Percentiles rank a stretch among this genome's conserved stretches.
These are phyloP conservation scores for Quercus mongolica DNA, from an alignment of 306 rosid genomes.

Conservation along the genomic window DNA sequence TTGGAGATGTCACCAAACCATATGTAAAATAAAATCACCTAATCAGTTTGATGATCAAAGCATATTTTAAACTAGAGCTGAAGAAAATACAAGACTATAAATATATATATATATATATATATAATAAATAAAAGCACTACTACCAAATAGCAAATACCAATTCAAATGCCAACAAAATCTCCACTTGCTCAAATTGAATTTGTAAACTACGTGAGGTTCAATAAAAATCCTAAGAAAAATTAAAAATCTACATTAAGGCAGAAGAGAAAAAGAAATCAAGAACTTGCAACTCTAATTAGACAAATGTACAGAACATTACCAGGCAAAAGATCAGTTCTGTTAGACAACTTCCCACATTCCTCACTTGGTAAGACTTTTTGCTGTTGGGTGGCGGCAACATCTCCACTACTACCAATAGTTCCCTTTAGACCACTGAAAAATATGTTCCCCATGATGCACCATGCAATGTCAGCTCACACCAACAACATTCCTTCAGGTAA, in stretches of 20 bases:
- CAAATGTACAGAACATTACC: slow-evolving; percentile 6
- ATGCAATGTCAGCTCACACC: background rate
- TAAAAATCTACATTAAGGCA: background rate
- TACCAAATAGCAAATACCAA: background rate
- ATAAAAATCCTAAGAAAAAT: background rate
- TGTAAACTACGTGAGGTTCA: background rate
- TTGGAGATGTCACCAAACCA: background rate
- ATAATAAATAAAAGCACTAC: too few relatives aligned
- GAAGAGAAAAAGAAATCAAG: background rate
- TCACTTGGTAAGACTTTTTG: slow-evolving; percentile 12
- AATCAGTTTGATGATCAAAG: background rate
- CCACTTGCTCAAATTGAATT: background rate
- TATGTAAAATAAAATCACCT: background rate
- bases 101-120: too few relatives aligned
- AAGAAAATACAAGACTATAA: background rate
- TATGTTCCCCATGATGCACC: slow-evolving; percentile 19
- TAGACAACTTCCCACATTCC: slow-evolving; percentile 34
- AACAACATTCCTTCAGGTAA: background rate
- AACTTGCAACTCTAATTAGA: background rate
- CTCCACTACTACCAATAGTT: slow-evolving; percentile 13
- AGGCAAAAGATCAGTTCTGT: slow-evolving; percentile 10
- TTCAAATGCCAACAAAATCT: background rate
- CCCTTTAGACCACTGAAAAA: slow-evolving; percentile 28
- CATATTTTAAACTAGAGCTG: background rate
- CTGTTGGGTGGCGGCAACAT: slow-evolving; percentile 17